These are phyloP conservation scores for Flaveria trinervia DNA, from an alignment of 129 eudicot genomes.

Conservation along the genomic window DNA sequence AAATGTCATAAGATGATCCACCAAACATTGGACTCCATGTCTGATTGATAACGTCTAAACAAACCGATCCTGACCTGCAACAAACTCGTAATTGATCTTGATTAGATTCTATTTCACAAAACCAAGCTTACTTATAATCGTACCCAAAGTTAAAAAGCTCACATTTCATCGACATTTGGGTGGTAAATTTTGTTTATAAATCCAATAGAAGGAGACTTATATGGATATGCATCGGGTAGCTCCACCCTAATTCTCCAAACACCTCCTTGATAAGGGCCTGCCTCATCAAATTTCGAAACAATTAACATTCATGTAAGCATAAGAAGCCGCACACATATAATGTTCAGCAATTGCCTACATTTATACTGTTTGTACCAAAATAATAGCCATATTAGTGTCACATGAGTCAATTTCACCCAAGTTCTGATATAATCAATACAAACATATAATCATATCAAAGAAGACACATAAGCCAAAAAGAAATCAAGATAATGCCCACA, in stretches of 20 bases:
- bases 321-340: not conserved
- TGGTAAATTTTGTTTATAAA: conserved; percentile 87
- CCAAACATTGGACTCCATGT: conserved; percentile 99
- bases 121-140: not conserved
- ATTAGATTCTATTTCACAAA: not conserved
- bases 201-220: conserved; percentile 86
- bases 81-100: not conserved
- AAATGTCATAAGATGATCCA: conserved; percentile 29
- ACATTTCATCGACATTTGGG: conserved; percentile 96
- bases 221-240: conserved; percentile 80
- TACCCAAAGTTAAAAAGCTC: conserved; percentile 31
- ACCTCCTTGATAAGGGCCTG: conserved; percentile 90
- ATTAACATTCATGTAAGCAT: not conserved
- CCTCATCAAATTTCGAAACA: conserved; percentile 16
- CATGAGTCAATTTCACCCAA: not conserved
- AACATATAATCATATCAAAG: not conserved
- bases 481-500: conserved; percentile 2
- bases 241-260: conserved; percentile 91
- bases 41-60: conserved; percentile 91
- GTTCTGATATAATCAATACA: no score
- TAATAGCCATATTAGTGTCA: not conserved
- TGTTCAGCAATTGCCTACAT: not conserved
- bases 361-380: not conserved
- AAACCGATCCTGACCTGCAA: conserved; percentile 96
- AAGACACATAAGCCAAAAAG: not conserved